A percentile compares a stretch with the other conserved stretches of the same genome.
These are phyloP conservation scores for Graphium sp. DNA, from an alignment of 2,329 filamentous ascomycete genomes.

Conservation along the genomic window DNA sequence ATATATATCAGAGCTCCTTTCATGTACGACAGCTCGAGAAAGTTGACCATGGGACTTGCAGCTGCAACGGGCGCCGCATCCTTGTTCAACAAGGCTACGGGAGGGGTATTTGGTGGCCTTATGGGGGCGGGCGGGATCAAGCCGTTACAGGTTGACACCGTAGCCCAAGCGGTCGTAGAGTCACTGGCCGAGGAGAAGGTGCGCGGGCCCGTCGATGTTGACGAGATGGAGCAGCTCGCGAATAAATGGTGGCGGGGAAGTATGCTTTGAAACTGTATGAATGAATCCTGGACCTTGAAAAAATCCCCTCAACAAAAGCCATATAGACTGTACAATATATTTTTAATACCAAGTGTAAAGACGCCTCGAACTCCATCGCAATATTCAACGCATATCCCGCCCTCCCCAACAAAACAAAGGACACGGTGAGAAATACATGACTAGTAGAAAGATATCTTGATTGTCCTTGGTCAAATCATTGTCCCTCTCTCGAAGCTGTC, in stretches of 20 bases:
- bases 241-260: conserved; percentile 73
- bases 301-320: neutral
- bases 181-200: conserved; percentile 59
- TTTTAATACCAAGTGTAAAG: conserved; percentile 1
- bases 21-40: conserved; percentile 71
- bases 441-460: no score
- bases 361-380: neutral
- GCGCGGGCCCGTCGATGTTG: conserved; percentile 60
- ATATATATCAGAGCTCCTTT: conserved; percentile 78
- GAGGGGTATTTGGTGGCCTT: conserved; percentile 57
- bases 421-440: neutral
- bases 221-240: conserved; percentile 67
- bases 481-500: conserved; percentile 97
- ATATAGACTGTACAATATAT: conserved; percentile 16
- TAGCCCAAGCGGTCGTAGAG: conserved; percentile 82
- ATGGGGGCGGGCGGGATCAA: conserved; percentile 75
- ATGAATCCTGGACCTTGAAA: neutral
- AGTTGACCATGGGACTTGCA: conserved; percentile 73
- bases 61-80: conserved; percentile 58
- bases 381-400: conserved; percentile 1
- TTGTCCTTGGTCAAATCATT: conserved; percentile 52
- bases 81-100: conserved; percentile 60
- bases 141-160: conserved; percentile 71
- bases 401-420: neutral
- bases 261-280: conserved; percentile 62